Conservation (phyloP, 257 asterid genomes). For the Solanum piurae region DNA sequence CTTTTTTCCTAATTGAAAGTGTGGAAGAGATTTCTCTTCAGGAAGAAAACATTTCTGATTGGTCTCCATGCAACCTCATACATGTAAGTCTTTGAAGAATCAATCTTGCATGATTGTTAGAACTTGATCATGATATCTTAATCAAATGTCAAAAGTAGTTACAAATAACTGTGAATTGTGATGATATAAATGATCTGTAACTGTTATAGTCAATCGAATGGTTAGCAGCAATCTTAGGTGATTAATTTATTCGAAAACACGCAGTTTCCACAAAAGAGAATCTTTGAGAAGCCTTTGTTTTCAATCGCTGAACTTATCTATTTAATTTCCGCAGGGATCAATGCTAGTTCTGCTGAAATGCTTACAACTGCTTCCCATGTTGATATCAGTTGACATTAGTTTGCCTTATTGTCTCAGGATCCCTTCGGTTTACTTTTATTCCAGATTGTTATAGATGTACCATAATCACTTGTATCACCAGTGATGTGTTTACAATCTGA, state of each 20-base stretch:
- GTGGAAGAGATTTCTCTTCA: conserved; percentile 1
- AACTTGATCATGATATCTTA: not conserved
- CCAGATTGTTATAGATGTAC: not conserved
- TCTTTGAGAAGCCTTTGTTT: not conserved
- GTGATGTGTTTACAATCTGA: not conserved
- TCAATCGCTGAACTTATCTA: not conserved
- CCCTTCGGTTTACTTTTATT: not conserved
- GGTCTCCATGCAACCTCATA: not conserved
- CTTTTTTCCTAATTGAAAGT: conserved; percentile 1
- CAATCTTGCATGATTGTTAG: not conserved
- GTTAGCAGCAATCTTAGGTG: not conserved
- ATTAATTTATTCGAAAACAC: not conserved
- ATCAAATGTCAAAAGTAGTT: not conserved
- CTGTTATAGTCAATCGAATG: not conserved
- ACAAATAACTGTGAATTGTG: not conserved
- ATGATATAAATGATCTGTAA: not conserved
- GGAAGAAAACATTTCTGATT: not conserved
- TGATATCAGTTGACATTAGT: not conserved
- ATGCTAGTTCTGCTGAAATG: not conserved
- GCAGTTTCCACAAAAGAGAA: not conserved
- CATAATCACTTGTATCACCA: not conserved
- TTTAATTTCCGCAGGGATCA: not conserved
- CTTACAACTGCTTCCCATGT: not conserved
- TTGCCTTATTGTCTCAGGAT: not conserved
- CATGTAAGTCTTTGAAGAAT: not conserved